Base-by-base conservation (phyloP, 495 filamentous ascomycete genomes). In the Podospora didyma region DNA sequence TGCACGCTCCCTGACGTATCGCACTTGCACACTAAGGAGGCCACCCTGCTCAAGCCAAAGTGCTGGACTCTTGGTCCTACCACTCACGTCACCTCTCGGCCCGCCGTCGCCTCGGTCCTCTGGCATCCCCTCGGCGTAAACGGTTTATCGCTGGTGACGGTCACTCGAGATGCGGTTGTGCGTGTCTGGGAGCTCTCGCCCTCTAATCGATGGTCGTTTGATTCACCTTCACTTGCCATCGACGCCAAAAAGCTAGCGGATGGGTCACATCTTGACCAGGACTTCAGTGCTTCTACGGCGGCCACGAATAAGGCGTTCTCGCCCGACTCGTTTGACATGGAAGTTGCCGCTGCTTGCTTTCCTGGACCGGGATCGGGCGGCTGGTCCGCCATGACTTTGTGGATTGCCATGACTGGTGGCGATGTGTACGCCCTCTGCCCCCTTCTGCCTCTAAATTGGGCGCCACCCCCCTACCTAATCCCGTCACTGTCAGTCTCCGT, bases 361-460 rank as follows among this genome's bases (percentile, higher is more conserved):
- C 88, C 86, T 0, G 85, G 85, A 19, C 84, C 74, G 51, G 86
- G 85, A 26, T 89, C 92, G 50, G 83, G 89, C 62, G 86, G 86
- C 26, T 96, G 92, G 92, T 86, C 89, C 7, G 79, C 89, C 14
- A 96, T 94, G 90, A 95, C 92, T 2, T 73, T 96, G 17, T 96
- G 90, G 90, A 73, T 96, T 45, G 90, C 89, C 16, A 96, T 96
- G 90, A 79, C 77, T 34, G 87, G 88, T 23, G 92, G 92, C 4
- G 91, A 95, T 62, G 80, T 96, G 7, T 96, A 96, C 61, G 89
- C 90, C 7, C 73, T 96, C n/a, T 96, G 92, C 68, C 92, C 92
- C 10, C 78, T 96, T 4, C 72, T 96, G 24, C 92, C 92, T 4
- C 81, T 80, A 14, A 90, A 84, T 62, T 96, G 90, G 90, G 79